Conservation (phyloP, 2,329 filamentous ascomycete genomes). For the Dactylellina haptotyla region DNA sequence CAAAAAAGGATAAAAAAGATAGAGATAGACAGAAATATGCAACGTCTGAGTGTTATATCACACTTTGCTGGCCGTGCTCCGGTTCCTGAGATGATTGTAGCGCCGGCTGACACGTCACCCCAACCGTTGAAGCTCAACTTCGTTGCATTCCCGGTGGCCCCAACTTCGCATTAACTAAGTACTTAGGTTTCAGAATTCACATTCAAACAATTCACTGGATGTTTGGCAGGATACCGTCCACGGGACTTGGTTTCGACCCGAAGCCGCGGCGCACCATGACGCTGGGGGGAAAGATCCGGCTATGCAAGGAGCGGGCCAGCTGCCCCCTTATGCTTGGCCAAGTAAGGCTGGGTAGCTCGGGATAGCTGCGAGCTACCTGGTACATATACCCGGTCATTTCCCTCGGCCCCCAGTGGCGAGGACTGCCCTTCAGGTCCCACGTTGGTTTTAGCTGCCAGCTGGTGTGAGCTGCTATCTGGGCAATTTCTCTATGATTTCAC, state of each 20-base stretch:
- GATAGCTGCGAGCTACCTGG: constrained; percentile 5
- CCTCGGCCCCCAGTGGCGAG: not conserved
- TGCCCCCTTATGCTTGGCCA: not conserved
- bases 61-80: not conserved
- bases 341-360: not conserved
- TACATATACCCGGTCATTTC: not conserved
- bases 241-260: constrained; percentile 1
- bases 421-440: too few relatives aligned
- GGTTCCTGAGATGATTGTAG: not conserved
- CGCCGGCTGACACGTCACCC: constrained; percentile 5
- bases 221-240: too few relatives aligned
- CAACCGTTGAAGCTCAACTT: not conserved
- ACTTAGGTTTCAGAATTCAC: too few relatives aligned
- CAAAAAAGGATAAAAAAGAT: not conserved
- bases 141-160: too few relatives aligned
- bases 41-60: not conserved
- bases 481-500: too few relatives aligned
- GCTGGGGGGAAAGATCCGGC: not conserved
- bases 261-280: constrained; percentile 6
- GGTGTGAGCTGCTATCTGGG: too few relatives aligned
- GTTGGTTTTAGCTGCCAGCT: too few relatives aligned
- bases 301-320: constrained; percentile 4
- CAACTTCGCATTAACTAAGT: too few relatives aligned
- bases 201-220: too few relatives aligned
- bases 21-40: not conserved